Percentiles rank a stretch among this genome's conserved stretches.
Conservation (phyloP, 2,329 filamentous ascomycete genomes). For the Pseudonectria buxi region DNA sequence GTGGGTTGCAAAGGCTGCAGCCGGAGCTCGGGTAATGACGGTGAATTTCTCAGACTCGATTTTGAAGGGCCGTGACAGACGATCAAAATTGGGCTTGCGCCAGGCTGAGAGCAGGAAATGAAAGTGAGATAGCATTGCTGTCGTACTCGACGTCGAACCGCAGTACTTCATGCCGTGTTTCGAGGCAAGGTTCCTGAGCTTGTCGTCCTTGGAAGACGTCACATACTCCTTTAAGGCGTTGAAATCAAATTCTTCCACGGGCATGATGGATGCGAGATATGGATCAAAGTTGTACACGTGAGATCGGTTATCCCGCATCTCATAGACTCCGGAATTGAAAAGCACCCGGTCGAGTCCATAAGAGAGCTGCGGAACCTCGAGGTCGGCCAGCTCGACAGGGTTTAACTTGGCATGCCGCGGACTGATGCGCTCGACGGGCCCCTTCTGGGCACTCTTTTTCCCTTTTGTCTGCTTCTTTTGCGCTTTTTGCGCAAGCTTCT, state of each 20-base stretch:
- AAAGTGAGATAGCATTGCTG: slow-evolving; percentile 77
- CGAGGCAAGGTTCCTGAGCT: slow-evolving; percentile 61
- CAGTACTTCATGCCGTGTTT: slow-evolving; percentile 70
- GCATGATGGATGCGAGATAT: slow-evolving; percentile 89
- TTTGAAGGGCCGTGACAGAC: slow-evolving; percentile 61
- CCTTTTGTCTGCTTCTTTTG: not conserved
- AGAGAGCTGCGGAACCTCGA: slow-evolving; percentile 52
- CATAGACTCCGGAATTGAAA: slow-evolving; percentile 91
- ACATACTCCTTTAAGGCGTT: slow-evolving; percentile 78
- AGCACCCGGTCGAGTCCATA: slow-evolving; percentile 83
- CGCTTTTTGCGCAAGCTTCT: no score
- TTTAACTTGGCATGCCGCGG: slow-evolving; percentile 20
- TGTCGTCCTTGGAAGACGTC: slow-evolving; percentile 79
- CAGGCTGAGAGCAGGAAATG: slow-evolving; percentile 85
- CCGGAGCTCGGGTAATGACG: slow-evolving; percentile 61
- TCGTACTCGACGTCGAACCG: slow-evolving; percentile 97
- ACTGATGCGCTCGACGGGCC: slow-evolving; percentile 24
- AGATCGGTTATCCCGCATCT: slow-evolving; percentile 80
- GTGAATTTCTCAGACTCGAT: slow-evolving; percentile 63
- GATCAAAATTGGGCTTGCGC: slow-evolving; percentile 61
- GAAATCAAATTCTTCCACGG: slow-evolving; percentile 87
- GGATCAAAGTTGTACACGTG: slow-evolving; percentile 96
- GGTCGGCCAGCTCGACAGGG: slow-evolving; percentile 27
- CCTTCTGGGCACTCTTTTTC: slow-evolving; percentile 3
- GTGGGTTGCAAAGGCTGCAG: slow-evolving; percentile 74